Percentiles rank a stretch among this genome's conserved stretches.
phyloP scores from a whole-genome alignment of 1,139 yeast genomes.

The Geotrichum histeridarum region DNA sequence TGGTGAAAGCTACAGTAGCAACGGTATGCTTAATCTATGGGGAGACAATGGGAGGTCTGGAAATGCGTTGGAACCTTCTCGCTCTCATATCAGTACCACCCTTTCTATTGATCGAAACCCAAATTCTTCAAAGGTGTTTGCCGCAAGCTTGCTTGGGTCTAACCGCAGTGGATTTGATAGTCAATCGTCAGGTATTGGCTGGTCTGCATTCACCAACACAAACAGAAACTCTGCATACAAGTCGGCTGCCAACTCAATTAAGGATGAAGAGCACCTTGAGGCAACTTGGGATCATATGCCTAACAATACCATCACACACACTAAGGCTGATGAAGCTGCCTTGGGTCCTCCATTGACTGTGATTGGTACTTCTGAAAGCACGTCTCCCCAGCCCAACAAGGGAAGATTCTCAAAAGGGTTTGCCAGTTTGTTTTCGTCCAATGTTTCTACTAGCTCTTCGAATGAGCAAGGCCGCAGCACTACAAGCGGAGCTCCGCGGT shows the following conservation, averaged over 20 bases:
- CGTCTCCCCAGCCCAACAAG: conserved; percentile 12
- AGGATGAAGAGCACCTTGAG: conserved; percentile 12
- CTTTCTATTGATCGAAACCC: conserved; percentile 17
- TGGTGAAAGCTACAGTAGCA: conserved; percentile 18
- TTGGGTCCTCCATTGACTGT: conserved; percentile 3
- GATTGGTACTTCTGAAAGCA: not conserved
- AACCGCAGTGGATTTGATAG: conserved; percentile 16
- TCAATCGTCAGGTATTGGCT: conserved; percentile 14
- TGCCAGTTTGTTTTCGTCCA: conserved; percentile 27
- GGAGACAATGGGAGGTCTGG: conserved; percentile 7
- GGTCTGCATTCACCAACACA: conserved; percentile 13
- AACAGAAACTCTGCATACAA: conserved; percentile 6
- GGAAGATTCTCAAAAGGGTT: conserved; percentile 27
- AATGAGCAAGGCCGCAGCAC: not conserved
- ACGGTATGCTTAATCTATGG: conserved; percentile 16
- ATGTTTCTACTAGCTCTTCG: not conserved
- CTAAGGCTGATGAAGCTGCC: conserved; percentile 7
- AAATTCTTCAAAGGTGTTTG: conserved; percentile 5
- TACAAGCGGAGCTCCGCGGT: conserved; percentile 1
- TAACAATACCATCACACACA: conserved; percentile 13
- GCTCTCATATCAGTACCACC: conserved; percentile 17
- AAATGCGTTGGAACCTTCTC: conserved; percentile 14
- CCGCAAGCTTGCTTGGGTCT: conserved; percentile 5
- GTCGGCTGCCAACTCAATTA: conserved; percentile 3
- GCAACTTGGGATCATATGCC: conserved; percentile 18